Evolutionary conservation across 768 basidiomycete genomes (phyloP), one percentile per base, ranked within the genome.

Genomic region (Tephrocybe sp.): DNA sequence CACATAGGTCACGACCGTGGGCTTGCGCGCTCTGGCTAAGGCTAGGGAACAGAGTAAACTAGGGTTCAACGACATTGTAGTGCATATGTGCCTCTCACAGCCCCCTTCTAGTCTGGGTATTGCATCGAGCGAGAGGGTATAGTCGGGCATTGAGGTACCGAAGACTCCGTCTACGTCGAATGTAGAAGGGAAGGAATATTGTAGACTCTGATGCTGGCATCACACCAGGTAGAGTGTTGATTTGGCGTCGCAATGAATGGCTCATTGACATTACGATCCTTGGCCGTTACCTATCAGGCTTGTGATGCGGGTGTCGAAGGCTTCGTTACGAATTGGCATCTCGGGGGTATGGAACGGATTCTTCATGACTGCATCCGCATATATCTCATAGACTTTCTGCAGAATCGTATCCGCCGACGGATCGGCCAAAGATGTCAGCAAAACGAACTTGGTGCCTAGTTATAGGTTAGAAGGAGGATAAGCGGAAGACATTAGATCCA

Each of bases 291-390:
- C 84, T 60, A 88, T 76, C 41, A 92, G 68, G 7, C 79, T 64
- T 9, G 76, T 71, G 45, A 91, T 82, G 39, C 84, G 79, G 49
- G 70, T 70, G 62, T 98, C 96, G 63, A 98, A 98, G 14, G 82
- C 83, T 59, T 93, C 91, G 39, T 78, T 92, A 41, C 97, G 83
- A 57, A 98, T 94, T 2, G 97, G 97, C 96, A 98, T 99, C 67
- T 98, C 97, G n/a, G 89, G 90, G 5, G 93, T 96, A 68, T 98
- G 93, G 69, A 99, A 99, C 0, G 97, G 97, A 63, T 98, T 98
- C 76, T 98, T 98, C 92, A 98, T 96, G 48, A 94, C 94, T 1
- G 89, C 84, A 63, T 98, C 97, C 0, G 95, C 80, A 66, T 98
- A 99, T 16, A 81, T 83, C 66, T 98, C 93, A 68, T 98, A 98